A percentile compares a stretch with the other conserved stretches of the same genome.
Conservation (phyloP, 441 rosid genomes). For the Gossypium schwendimanii region DNA sequence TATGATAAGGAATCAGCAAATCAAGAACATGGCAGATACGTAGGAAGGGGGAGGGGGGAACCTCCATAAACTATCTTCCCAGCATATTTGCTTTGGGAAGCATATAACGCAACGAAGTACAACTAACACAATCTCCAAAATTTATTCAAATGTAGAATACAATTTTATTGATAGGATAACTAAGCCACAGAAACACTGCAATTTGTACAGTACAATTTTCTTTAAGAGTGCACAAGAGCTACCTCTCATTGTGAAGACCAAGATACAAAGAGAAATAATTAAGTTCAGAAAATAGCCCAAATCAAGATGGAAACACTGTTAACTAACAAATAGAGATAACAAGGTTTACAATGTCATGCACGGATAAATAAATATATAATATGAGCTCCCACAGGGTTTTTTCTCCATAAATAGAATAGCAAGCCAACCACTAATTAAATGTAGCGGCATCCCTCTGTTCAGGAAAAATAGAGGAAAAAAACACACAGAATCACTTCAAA, state of each 20-base stretch:
- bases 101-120: not conserved
- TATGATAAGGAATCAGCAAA: not conserved
- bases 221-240: not conserved
- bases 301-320: not conserved
- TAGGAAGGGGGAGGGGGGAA: not conserved
- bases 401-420: not conserved
- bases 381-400: not conserved
- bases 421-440: not conserved
- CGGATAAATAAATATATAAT: not conserved
- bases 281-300: not conserved
- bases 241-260: not conserved
- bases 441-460: not conserved
- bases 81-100: not conserved
- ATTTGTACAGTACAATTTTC: not conserved
- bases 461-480: not conserved
- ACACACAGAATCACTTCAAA: not conserved
- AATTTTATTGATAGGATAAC: not conserved
- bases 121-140: conserved; percentile 5
- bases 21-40: not conserved
- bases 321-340: not conserved
- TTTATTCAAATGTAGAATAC: not conserved
- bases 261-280: not conserved
- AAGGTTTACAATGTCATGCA: not conserved
- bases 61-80: not conserved
- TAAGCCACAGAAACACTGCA: not conserved